Base-by-base conservation (phyloP, 306 rosid genomes). In the Lupinus albus region DNA sequence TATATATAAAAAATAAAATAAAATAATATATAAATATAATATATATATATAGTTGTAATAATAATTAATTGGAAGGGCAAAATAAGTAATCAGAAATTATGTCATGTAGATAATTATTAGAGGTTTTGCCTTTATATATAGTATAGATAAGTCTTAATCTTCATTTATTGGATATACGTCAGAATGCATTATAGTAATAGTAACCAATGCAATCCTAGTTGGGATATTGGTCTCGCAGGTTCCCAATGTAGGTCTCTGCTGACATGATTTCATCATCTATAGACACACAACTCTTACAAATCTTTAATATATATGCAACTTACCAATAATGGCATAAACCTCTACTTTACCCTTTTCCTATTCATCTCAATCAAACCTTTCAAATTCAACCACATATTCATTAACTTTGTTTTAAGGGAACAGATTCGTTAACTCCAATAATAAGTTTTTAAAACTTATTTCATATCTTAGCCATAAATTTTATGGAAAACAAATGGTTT, bases 261-360 rank as follows among this genome's bases (percentile, higher is more conserved):
- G 69, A 55, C 73, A 62, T 68, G 76, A 74, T 45, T 72, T 72
- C 81, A 77, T 68, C 48, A 61, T 33, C 76, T 67, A 61, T 45
- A 65, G 54, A 59, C 12, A 61, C 78, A 12, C 70, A 45, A 53
- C 71, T 50, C 52, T 4, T 25, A 48, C 18, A 67, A 70, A 78
- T 60, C 76, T 68, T 64, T 79, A 70, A 59, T 50, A 71, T 32
- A 73, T 76, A 68, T 71, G 73, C 67, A 79, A 44, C 65, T 71
- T 71, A 80, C 81, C 71, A 81, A 47, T 63, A 68, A 73, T 50
- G 80, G 81, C 81, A 83, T 61, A 61, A 76, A 67, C 70, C 39
- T 57, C 67, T 49, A 56, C 77, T 3, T 5, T 39, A 50, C 13
- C 25, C 64, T 57, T 73, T 0, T 45, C 58, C 44, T 45, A 28